A percentile compares a stretch with the other conserved stretches of the same genome.
These are phyloP conservation scores for Chlamydomonas eustigma DNA, from an alignment of 139 green algal genomes.

Conservation along the genomic window DNA sequence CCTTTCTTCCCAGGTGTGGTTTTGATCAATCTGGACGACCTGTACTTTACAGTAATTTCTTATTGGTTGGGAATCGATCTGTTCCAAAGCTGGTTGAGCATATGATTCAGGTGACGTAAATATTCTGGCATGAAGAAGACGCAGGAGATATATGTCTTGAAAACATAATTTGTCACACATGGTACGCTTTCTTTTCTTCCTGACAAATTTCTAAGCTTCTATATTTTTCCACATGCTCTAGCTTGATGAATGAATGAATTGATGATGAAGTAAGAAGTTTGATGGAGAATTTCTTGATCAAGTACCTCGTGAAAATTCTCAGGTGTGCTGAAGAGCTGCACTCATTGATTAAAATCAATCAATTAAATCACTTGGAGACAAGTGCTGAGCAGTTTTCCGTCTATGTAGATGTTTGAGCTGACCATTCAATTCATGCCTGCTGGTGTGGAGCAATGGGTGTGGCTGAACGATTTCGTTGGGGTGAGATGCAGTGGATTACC, in stretches of 20 bases:
- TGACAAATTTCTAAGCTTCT: neutral
- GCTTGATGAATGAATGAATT: neutral
- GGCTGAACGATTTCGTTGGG: constrained; percentile 17
- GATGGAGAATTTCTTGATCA: too few relatives aligned
- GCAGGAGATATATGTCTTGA: neutral
- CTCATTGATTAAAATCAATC: neutral
- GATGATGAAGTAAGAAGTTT: too few relatives aligned
- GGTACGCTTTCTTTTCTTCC: neutral
- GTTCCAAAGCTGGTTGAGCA: neutral
- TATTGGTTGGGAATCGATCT: neutral
- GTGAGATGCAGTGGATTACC: too few relatives aligned
- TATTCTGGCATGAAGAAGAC: neutral
- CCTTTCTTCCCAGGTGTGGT: constrained; percentile 18
- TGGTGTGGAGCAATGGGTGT: constrained; percentile 66
- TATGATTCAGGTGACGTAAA: constrained; percentile 9
- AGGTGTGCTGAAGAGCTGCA: too few relatives aligned
- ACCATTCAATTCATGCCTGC: constrained; percentile 42
- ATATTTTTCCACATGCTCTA: neutral
- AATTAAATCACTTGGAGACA: neutral
- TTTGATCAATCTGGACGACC: constrained; percentile 43
- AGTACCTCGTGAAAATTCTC: too few relatives aligned
- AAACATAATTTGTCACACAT: neutral
- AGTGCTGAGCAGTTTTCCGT: neutral
- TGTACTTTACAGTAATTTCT: constrained; percentile 65
- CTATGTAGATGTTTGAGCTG: constrained; percentile 19